Percentiles rank a stretch among this genome's conserved stretches.
Evolutionary conservation across 2,329 filamentous ascomycete genomes (phyloP).

Genomic region (Thielaviopsis euricoi): DNA sequence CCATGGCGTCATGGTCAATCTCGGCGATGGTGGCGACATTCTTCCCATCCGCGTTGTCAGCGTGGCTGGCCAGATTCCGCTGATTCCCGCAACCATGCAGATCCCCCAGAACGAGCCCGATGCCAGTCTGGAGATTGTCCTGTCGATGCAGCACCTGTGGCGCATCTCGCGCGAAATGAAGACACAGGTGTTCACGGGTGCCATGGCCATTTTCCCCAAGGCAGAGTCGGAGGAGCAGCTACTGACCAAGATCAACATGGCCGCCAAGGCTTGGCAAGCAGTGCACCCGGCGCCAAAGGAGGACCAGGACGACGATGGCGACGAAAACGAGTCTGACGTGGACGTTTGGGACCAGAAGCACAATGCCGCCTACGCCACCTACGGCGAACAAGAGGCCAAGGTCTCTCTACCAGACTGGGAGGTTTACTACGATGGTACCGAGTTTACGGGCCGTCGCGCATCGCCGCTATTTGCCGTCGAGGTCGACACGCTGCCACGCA

Average conservation of each 20-base stretch:
- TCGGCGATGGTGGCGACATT: slow-evolving; percentile 30
- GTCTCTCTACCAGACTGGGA: slow-evolving; percentile 34
- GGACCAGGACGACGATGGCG: slow-evolving; percentile 32
- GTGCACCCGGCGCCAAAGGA: slow-evolving; percentile 22
- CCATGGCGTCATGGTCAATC: slow-evolving; percentile 20
- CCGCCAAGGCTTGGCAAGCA: slow-evolving; percentile 30
- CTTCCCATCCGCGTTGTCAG: slow-evolving; percentile 46
- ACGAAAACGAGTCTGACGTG: slow-evolving; percentile 27
- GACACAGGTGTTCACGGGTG: slow-evolving; percentile 59
- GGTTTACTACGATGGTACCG: slow-evolving; percentile 23
- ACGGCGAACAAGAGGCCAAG: slow-evolving; percentile 18
- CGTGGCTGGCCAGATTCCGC: slow-evolving; percentile 81
- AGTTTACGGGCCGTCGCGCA: slow-evolving; percentile 21
- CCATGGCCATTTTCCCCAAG: slow-evolving; percentile 54
- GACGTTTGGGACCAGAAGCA: slow-evolving; percentile 57
- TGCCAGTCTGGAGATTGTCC: slow-evolving; percentile 38
- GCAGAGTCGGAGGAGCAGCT: slow-evolving; percentile 17
- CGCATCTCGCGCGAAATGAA: slow-evolving; percentile 58
- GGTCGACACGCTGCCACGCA: slow-evolving; percentile 59
- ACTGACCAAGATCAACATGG: slow-evolving; percentile 24
- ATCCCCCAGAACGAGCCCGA: slow-evolving; percentile 25
- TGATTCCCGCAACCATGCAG: slow-evolving; percentile 65
- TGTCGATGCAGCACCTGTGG: slow-evolving; percentile 81
- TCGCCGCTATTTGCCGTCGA: slow-evolving; percentile 62
- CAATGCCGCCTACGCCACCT: slow-evolving; percentile 31